Base-by-base conservation (phyloP, 169 alveolate species). In the Babesia gibsoni region DNA sequence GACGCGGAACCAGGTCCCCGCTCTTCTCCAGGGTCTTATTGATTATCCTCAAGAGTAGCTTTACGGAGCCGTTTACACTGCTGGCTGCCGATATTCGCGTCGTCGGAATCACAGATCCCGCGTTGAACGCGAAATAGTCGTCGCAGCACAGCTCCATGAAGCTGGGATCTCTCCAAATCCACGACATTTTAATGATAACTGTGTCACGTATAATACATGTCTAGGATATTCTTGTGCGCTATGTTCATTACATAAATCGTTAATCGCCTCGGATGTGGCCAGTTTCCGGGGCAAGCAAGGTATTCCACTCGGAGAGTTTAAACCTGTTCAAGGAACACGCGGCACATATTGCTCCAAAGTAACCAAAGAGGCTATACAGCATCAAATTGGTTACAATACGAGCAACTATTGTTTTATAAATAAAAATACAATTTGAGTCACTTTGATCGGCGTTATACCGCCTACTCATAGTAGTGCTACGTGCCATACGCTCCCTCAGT, bases 131-230 rank as follows among this genome's bases (percentile, higher is more conserved):
- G 39, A 74, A 52, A 72, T 58, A 66, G 32, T 74, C 68, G 57
- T 74, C 68, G 50, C 84, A 74, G 64, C 73, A 63, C 66, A 58
- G 84, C 70, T 74, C 84, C 70, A 74, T 74, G 48, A 74, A 74
- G 70, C 80, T 67, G 33, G 67, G 84, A 50, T 74, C 84, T 45
- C 56, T 74, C 84, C 84, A 74, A 65, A 74, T 74, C 84, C 84
- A 74, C 39, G 77, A 43, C 84, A 74, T 74, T 67, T 35, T 35
- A 45, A 27, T 16, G 32, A 4, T 2, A 7, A 36, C 42, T 7
- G n/a, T 39, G 68, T 0, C 37, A 41, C 53, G 52, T 41, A 5
- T 12, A 41, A 52, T 58, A 58, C 68, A 58, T 58, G 53, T 52
- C 42, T 58, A 54, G 52, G 37, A 4, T 58, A 41, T 39, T 33